phyloP scores from a whole-genome alignment of 2,329 filamentous ascomycete species.

The Neofusicoccum parvum region DNA sequence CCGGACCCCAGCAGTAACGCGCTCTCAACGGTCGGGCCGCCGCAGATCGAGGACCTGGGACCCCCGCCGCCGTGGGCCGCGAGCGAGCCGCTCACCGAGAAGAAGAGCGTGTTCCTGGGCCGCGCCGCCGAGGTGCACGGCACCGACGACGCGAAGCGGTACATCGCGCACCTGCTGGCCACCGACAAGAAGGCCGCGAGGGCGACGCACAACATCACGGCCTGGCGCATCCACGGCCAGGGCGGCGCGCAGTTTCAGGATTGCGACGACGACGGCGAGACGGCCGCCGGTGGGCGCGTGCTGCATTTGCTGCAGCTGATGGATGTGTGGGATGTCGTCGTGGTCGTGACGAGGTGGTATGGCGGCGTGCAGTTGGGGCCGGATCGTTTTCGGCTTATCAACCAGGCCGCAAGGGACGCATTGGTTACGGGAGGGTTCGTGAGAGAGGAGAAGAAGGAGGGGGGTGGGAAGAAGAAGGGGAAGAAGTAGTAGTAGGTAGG shows the following conservation, averaged over 20 bases:
- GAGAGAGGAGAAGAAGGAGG: conserved; percentile 49
- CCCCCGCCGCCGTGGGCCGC: conserved; percentile 67
- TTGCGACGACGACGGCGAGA: conserved; percentile 95
- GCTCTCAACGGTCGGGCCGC: conserved; percentile 22
- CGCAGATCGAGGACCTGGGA: conserved; percentile 38
- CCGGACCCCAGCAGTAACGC: conserved; percentile 32
- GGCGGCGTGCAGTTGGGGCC: conserved; percentile 88
- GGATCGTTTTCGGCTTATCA: conserved; percentile 87
- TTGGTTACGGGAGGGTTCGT: conserved; percentile 76
- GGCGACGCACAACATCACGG: conserved; percentile 94
- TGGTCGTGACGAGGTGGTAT: conserved; percentile 94
- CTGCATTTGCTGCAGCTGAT: conserved; percentile 92
- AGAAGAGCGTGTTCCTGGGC: conserved; percentile 86
- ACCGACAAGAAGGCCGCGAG: conserved; percentile 82
- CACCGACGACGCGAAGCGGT: conserved; percentile 69
- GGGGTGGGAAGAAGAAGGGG: conserved; percentile 37
- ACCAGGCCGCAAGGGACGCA: conserved; percentile 79
- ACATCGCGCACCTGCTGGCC: conserved; percentile 73
- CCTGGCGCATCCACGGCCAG: conserved; percentile 76
- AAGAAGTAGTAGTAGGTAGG: background rate
- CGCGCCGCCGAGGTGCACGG: conserved; percentile 71
- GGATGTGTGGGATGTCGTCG: conserved; percentile 89
- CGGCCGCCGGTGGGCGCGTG: conserved; percentile 82
- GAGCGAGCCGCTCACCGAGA: conserved; percentile 74
- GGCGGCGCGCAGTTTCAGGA: conserved; percentile 72